Conservation (phyloP, 2,329 filamentous ascomycete genomes). For the Claviceps africana region DNA sequence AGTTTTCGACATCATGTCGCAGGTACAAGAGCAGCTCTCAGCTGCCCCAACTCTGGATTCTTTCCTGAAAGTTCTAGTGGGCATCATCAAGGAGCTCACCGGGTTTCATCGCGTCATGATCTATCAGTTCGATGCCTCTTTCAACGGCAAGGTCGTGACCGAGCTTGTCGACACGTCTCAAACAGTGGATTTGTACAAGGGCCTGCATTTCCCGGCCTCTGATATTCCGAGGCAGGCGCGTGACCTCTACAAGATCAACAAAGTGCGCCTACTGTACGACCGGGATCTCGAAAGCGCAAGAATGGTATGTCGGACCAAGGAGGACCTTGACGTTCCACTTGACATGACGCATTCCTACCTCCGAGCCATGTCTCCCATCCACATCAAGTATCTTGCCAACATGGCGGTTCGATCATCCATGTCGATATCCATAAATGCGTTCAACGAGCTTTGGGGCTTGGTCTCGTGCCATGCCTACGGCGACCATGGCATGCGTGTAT, state of each 20-base stretch:
- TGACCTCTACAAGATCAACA: conserved; percentile 83
- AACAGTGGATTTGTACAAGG: conserved; percentile 74
- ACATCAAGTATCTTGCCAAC: conserved; percentile 72
- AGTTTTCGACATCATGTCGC: conserved; percentile 82
- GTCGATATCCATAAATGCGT: conserved; percentile 85
- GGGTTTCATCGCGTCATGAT: conserved; percentile 89
- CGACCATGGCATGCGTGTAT: conserved; percentile 67
- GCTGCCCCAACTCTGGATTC: conserved; percentile 54
- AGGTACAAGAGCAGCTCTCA: conserved; percentile 77
- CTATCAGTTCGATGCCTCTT: conserved; percentile 73
- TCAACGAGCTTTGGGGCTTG: conserved; percentile 73
- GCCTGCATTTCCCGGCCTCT: conserved; percentile 75
- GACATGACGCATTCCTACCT: conserved; percentile 78
- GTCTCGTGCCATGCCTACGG: conserved; percentile 80
- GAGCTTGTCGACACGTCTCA: conserved; percentile 70
- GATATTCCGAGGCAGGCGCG: conserved; percentile 77
- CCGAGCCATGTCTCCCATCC: conserved; percentile 80
- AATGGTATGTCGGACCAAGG: conserved; percentile 61
- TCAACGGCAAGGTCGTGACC: conserved; percentile 77
- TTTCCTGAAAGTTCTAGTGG: conserved; percentile 70
- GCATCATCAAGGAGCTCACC: conserved; percentile 77
- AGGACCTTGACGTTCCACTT: conserved; percentile 61
- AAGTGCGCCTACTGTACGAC: conserved; percentile 76
- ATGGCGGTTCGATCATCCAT: conserved; percentile 91
- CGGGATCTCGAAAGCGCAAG: conserved; percentile 66